Base-by-base conservation (phyloP, 257 asterid species). In the Solanum ahanhuiri region DNA sequence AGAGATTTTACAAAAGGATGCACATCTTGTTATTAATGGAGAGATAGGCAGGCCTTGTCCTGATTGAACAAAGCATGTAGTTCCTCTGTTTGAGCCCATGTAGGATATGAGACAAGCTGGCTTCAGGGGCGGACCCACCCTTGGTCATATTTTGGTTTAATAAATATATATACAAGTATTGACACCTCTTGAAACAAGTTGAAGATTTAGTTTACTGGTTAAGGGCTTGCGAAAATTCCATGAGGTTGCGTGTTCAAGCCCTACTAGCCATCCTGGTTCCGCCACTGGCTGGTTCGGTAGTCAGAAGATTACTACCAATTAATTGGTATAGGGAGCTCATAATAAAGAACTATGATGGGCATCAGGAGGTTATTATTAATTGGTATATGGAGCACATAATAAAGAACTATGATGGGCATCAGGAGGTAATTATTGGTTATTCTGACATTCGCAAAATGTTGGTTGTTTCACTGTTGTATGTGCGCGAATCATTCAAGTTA, bases 371-470 rank as follows among this genome's bases (percentile, higher is more conserved):
- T 87, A 95, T 95, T 98, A 95, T 93, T 51, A 96, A 92, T 88
- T 96, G 98, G 99, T 96, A 96, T 85, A 92, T 87, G 43, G 92
- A 94, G 20, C 98, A 95, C 89, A 86, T 96, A 75, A 84, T 93
- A 31, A 93, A 91, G 88, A 94, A 96, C 93, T 98, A 96, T 86
- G 90, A 92, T 54, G 97, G 96, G 17, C 96, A 95, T 90, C 99
- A 95, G 87, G 99, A 96, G 98, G 98, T 96, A 86, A 95, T 94
- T 98, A 98, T 96, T 87, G 96, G 98, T 76, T 96, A 95, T 89
- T 96, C 95, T 1, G 99, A 96, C 93, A 94, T 98, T 17, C 97
- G 99, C 64, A 96, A 96, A 91, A 94, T 89, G 99, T 97, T 41
- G 97, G 98, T 22, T 98, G 99, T 72, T 95, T 95, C 77, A 89